Conservation (phyloP, 106 monocot genomes). For the Dendrobium catenatum region DNA sequence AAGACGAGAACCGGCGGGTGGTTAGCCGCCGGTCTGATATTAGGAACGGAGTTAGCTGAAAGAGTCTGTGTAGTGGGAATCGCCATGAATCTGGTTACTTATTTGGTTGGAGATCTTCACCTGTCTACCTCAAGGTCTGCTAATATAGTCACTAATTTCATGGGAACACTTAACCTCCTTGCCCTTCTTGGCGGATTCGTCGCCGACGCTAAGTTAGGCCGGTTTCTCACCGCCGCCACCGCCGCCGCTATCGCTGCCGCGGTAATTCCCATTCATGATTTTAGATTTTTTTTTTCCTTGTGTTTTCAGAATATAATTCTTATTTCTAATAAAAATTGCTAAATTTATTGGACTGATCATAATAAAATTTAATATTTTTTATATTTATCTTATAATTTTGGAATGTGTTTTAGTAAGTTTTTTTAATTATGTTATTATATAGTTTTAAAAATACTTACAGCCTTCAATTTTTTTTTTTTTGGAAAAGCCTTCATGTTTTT, state of each 20-base stretch:
- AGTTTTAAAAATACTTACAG: too few relatives aligned
- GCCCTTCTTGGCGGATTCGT: constrained; percentile 61
- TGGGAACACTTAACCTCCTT: constrained; percentile 77
- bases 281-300: too few relatives aligned
- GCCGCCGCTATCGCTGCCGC: constrained; percentile 40
- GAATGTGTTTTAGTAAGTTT: too few relatives aligned
- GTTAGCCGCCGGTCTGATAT: constrained; percentile 68
- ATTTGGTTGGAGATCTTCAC: constrained; percentile 62
- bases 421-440: too few relatives aligned
- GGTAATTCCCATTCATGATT: neutral
- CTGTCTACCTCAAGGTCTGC: constrained; percentile 58
- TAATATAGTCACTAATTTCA: constrained; percentile 77
- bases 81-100: constrained; percentile 78
- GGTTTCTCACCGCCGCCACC: constrained; percentile 57
- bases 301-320: too few relatives aligned
- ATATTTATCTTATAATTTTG: too few relatives aligned
- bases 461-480: too few relatives aligned
- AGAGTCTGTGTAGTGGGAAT: constrained; percentile 75
- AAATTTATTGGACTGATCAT: too few relatives aligned
- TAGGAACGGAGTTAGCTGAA: constrained; percentile 63
- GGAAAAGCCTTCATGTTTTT: too few relatives aligned
- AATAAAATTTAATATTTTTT: too few relatives aligned
- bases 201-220: constrained; percentile 81
- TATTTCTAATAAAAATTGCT: too few relatives aligned
- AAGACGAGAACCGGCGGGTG: constrained; percentile 73